Evolutionary conservation across 2,329 filamentous ascomycete genomes (phyloP), one percentile per base, ranked within the genome.

Genomic region (Fusarium clavum): DNA sequence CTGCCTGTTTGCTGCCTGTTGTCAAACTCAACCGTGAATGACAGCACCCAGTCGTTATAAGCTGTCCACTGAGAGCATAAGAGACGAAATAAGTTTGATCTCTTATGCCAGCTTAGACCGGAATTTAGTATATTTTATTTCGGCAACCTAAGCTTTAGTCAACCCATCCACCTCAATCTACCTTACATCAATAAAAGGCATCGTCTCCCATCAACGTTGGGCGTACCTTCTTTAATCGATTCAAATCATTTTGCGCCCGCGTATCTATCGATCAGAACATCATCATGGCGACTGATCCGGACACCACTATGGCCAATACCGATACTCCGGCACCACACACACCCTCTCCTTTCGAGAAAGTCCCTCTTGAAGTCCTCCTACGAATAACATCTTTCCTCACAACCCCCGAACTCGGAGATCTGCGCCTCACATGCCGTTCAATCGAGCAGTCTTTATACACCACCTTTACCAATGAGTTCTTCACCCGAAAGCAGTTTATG

Each of bases 401-500:
- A 0, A 91, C 90, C 0, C 57, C 77, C 0, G 88, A 91, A 10
- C 83, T 91, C 20, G 82, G 85, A 61, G 76, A 78, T 14, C 75
- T 91, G 10, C 88, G 90, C 9, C 78, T 84, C 18, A 83, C 83
- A 5, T 90, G 88, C 79, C 87, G 84, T 58, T 76, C 81, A 20
- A 74, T 89, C 14, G 88, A 91, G 74, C 78, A 78, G 22, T 79
- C 81, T 3, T 79, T 91, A 14, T 87, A 87, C 76, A 80, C 83
- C 51, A 81, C 81, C 34, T 92, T 91, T 70, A 81, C 85, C 29
- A 80, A 80, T 25, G 88, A 91, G 67, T 92, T 90, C 81, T 92
- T 92, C 78, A 82, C 80, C 53, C 88, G 88, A 76, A 87, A 86
- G 72, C 89, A 91, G 73, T 92, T 91, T 78, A 89, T 90, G 86